phyloP scores from a whole-genome alignment of 2,329 filamentous ascomycete genomes.

The Tolypocladium tundrense region DNA sequence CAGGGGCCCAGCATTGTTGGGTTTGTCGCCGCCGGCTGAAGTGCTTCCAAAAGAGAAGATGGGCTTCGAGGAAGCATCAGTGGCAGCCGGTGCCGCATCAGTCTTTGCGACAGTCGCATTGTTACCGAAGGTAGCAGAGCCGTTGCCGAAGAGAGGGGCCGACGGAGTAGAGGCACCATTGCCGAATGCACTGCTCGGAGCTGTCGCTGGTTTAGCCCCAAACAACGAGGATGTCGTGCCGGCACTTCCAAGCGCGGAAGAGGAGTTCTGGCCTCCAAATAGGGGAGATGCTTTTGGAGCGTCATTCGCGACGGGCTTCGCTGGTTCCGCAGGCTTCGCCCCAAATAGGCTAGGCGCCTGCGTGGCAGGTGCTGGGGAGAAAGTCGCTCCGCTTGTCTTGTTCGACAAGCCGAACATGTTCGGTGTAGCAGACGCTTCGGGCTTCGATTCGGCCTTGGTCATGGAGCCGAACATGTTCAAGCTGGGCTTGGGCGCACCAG shows the following conservation, averaged over 20 bases:
- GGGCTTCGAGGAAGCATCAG: conserved; percentile 12
- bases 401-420: conserved; percentile 26
- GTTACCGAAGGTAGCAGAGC: conserved; percentile 8
- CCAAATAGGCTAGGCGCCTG: conserved; percentile 24
- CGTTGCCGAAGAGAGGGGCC: conserved; percentile 18
- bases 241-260: not conserved
- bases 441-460: conserved; percentile 13
- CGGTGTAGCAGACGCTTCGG: conserved; percentile 14
- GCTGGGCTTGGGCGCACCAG: conserved; percentile 15
- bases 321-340: conserved; percentile 17
- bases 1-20: conserved; percentile 11
- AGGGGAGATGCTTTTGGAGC: conserved; percentile 8
- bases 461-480: conserved; percentile 13
- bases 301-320: conserved; percentile 13
- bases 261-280: conserved; percentile 3
- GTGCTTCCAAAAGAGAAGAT: conserved; percentile 23
- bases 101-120: conserved; percentile 10
- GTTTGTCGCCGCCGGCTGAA: conserved; percentile 12
- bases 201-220: conserved; percentile 13
- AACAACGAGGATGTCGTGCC: conserved; percentile 18
- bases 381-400: not conserved
- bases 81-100: conserved; percentile 7
- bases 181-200: conserved; percentile 3
- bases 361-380: conserved; percentile 8
- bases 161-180: conserved; percentile 7